These are phyloP conservation scores for Claviceps paspali DNA, from an alignment of 2,329 filamentous ascomycete genomes.

Conservation along the genomic window DNA sequence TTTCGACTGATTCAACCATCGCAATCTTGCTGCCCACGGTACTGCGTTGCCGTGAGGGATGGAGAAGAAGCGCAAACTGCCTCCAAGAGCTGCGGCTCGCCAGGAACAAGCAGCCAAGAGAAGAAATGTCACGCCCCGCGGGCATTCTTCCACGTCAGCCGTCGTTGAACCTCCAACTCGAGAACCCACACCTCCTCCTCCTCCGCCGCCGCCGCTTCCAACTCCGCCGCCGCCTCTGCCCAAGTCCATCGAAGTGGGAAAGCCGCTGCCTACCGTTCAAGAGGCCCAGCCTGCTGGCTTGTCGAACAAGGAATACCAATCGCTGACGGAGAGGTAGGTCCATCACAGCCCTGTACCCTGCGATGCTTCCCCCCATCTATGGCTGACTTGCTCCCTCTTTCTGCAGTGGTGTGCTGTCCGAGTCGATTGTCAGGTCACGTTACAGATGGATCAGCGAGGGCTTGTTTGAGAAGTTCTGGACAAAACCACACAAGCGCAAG, in stretches of 20 bases:
- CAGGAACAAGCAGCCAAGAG: constrained; percentile 45
- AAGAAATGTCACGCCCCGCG: constrained; percentile 39
- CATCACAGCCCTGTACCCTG: too few relatives aligned
- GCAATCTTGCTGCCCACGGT: background rate
- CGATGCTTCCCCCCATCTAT: background rate
- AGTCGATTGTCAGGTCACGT: constrained; percentile 59
- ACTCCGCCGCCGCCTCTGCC: constrained; percentile 35
- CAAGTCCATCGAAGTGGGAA: constrained; percentile 45
- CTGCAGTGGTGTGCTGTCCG: constrained; percentile 54
- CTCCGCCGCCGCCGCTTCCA: constrained; percentile 15
- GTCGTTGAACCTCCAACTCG: constrained; percentile 18
- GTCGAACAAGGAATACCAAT: constrained; percentile 52
- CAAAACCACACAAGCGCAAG: constrained; percentile 54
- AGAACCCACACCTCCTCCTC: constrained; percentile 16
- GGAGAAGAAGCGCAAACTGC: constrained; percentile 53
- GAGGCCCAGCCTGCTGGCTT: constrained; percentile 50
- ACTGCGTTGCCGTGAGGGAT: constrained; percentile 19
- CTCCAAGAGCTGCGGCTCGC: constrained; percentile 45
- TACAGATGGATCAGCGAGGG: constrained; percentile 57
- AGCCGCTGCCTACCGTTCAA: constrained; percentile 56
- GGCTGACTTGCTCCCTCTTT: background rate
- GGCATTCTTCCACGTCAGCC: constrained; percentile 33
- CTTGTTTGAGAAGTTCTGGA: constrained; percentile 65
- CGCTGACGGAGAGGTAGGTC: constrained; percentile 52
- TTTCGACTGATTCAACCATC: constrained; percentile 4